These are phyloP conservation scores for Coemansia sp. DNA, from an alignment of 192 early-diverging fungal species.

Conservation along the genomic window DNA sequence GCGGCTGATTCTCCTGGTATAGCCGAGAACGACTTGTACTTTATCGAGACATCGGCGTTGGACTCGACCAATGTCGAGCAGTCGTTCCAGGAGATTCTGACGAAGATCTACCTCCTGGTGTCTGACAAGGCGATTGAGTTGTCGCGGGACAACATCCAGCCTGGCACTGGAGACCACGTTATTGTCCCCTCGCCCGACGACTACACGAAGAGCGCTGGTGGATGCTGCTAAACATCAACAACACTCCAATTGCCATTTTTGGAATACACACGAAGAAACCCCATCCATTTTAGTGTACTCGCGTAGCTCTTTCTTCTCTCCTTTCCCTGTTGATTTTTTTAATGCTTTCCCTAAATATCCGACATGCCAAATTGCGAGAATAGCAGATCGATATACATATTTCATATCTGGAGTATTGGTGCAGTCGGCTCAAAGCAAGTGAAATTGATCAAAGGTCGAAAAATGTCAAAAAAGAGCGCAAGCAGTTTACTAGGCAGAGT, in stretches of 20 bases:
- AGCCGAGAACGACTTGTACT: conserved; percentile 88
- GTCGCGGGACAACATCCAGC: conserved; percentile 65
- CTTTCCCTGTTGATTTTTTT: background rate
- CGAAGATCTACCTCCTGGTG: conserved; percentile 91
- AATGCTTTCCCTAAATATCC: background rate
- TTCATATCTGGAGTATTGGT: background rate
- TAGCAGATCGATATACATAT: background rate
- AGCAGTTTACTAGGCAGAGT: conserved; percentile 9
- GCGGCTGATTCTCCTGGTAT: conserved; percentile 26
- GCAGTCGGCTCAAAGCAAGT: no score
- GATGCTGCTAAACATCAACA: conserved; percentile 62
- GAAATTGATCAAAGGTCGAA: conserved; percentile 1
- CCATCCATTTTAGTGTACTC: background rate
- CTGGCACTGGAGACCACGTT: conserved; percentile 63
- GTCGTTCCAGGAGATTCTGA: conserved; percentile 92
- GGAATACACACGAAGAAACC: conserved; percentile 3
- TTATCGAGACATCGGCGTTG: conserved; percentile 98
- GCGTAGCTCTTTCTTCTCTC: background rate
- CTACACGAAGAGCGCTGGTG: conserved; percentile 57
- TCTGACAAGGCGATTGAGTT: conserved; percentile 94
- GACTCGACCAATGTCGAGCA: conserved; percentile 96
- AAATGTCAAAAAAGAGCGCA: background rate
- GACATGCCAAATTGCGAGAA: background rate
- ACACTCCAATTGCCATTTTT: background rate
- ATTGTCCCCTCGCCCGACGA: conserved; percentile 67